These are phyloP conservation scores for Colletotrichum abscissum DNA, from an alignment of 2,329 filamentous ascomycete species.

Conservation along the genomic window DNA sequence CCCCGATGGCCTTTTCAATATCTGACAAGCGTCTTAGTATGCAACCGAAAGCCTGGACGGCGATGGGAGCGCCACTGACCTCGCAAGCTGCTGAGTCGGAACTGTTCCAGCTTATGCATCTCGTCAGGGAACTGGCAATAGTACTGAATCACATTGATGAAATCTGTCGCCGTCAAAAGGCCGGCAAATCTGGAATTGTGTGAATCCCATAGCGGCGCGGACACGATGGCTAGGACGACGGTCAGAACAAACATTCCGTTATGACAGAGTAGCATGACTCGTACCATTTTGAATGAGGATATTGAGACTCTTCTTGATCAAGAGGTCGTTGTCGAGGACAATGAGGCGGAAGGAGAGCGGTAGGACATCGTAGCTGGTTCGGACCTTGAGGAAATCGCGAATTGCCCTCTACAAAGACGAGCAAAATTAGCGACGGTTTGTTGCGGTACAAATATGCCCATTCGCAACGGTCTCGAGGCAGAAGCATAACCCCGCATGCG, in stretches of 20 bases:
- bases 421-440: constrained; percentile 24
- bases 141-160: constrained; percentile 98
- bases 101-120: constrained; percentile 90
- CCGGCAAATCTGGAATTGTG: constrained; percentile 93
- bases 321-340: constrained; percentile 91
- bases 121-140: constrained; percentile 97
- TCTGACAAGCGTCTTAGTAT: constrained; percentile 63
- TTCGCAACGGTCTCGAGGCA: constrained; percentile 21
- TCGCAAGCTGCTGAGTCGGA: constrained; percentile 90
- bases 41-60: neutral
- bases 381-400: constrained; percentile 93
- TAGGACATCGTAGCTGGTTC: constrained; percentile 97
- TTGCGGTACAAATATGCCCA: constrained; percentile 6
- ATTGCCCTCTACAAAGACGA: constrained; percentile 76
- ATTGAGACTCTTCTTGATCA: constrained; percentile 96
- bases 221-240: constrained; percentile 82
- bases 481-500: constrained; percentile 32
- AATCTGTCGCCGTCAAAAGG: constrained; percentile 94
- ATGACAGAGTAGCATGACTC: constrained; percentile 34
- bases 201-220: constrained; percentile 96
- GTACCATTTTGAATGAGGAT: constrained; percentile 96
- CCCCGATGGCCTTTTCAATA: constrained; percentile 93
- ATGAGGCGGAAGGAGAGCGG: constrained; percentile 96
- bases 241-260: constrained; percentile 31
- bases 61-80: constrained; percentile 62